Evolutionary conservation across 345 rosid species (phyloP).

Genomic region (Salix udensis): DNA sequence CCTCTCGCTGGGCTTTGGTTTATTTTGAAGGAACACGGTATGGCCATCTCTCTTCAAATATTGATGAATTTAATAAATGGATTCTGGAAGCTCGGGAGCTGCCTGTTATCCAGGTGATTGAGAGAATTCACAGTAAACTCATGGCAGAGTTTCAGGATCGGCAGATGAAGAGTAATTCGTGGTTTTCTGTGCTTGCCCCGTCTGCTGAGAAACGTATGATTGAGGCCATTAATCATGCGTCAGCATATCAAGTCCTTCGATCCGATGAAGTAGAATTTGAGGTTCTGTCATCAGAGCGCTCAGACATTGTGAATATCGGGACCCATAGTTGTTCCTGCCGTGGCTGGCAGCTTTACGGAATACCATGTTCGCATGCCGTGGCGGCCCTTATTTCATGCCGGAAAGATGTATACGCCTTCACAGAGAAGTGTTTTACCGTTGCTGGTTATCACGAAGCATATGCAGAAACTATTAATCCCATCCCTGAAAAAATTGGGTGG

Average conservation of each 20-base stretch:
- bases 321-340: slow-evolving; percentile 49
- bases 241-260: slow-evolving; percentile 42
- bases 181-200: slow-evolving; percentile 48
- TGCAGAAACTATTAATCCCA: slow-evolving; percentile 33
- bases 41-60: slow-evolving; percentile 48
- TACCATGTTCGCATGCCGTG: slow-evolving; percentile 59
- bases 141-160: slow-evolving; percentile 45
- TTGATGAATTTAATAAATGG: slow-evolving; percentile 49
- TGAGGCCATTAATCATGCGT: slow-evolving; percentile 38
- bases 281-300: slow-evolving; percentile 42
- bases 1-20: slow-evolving; percentile 42
- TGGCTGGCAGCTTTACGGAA: slow-evolving; percentile 53
- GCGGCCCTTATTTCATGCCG: slow-evolving; percentile 47
- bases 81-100: slow-evolving; percentile 47
- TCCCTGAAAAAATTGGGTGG: slow-evolving; percentile 38
- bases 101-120: slow-evolving; percentile 51
- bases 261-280: slow-evolving; percentile 65
- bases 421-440: slow-evolving; percentile 50
- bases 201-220: slow-evolving; percentile 40
- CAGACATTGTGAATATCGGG: slow-evolving; percentile 50
- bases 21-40: slow-evolving; percentile 44
- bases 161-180: slow-evolving; percentile 30
- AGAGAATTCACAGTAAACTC: slow-evolving; percentile 38
- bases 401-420: slow-evolving; percentile 38
- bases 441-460: slow-evolving; percentile 46